These are phyloP conservation scores for Colletotrichum sp. DNA, from an alignment of 2,329 filamentous ascomycete genomes.

Conservation along the genomic window DNA sequence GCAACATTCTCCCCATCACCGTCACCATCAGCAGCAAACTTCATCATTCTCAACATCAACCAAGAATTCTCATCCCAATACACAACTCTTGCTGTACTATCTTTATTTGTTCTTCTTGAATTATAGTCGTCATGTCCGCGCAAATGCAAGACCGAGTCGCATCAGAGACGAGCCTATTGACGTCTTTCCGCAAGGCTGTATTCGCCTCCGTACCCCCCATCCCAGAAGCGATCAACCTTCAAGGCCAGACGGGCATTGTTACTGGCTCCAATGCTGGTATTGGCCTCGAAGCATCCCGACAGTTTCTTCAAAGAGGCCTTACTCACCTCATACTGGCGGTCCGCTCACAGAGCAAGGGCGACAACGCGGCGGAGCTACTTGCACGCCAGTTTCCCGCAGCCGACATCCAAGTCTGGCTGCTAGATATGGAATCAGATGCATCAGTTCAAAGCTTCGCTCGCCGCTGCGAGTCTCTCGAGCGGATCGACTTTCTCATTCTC, in stretches of 20 bases:
- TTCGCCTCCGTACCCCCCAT: neutral
- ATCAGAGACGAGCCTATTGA: neutral
- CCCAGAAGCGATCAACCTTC: neutral
- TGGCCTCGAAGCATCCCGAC: neutral
- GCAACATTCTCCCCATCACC: neutral
- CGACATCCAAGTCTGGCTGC: conserved; percentile 41
- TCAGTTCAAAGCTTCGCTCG: conserved; percentile 41
- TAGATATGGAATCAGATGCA: conserved; percentile 42
- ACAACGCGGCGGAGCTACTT: conserved; percentile 40
- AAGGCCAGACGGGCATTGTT: neutral
- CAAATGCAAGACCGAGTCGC: neutral
- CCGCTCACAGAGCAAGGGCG: conserved; percentile 45
- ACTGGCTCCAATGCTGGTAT: neutral
- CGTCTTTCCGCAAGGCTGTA: neutral
- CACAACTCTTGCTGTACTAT: no score
- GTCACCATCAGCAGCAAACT: neutral
- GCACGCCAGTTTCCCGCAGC: conserved; percentile 31
- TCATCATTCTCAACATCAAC: neutral
- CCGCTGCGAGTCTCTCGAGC: conserved; percentile 33
- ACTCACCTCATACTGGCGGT: conserved; percentile 52
- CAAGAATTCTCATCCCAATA: neutral
- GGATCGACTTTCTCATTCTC: conserved; percentile 43
- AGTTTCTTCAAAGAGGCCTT: conserved; percentile 24
- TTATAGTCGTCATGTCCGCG: neutral
- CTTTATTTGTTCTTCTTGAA: neutral